Base-by-base conservation (phyloP, 345 rosid genomes). In the Eucalyptus urophylla region DNA sequence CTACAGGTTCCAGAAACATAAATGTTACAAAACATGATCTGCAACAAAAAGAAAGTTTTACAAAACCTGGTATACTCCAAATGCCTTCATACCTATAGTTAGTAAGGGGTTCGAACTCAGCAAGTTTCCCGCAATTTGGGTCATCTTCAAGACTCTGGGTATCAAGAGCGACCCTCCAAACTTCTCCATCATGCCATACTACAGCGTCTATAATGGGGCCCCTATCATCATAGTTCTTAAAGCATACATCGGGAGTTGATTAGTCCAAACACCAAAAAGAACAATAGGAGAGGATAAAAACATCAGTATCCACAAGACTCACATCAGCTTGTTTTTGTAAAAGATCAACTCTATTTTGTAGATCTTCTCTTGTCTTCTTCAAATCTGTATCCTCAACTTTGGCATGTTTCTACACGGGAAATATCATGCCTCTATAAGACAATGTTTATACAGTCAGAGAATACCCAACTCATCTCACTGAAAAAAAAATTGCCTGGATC, bases 101-200 rank as follows among this genome's bases (percentile, higher is more conserved):
- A 88, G 99, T 97, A 81, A 97, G 92, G 69, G 98, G 98, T 86
- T 90, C 58, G 87, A 96, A 98, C 90, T 93, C 94, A 89, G 98
- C 95, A 60, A 98, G 97, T 92, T 93, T 96, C 90, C 99, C 99
- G 89, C 94, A 88, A 86, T 95, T 95, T 90, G 95, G 92, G 92
- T 94, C 96, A 91, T 96, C 95, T 93, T 95, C 99, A 81, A 98
- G 95, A 91, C 93, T 96, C 89, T 95, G 99, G 14, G 99, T 97
- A 90, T 98, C 99, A 91, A 98, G 96, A 86, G 99, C 99, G 91
- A 90, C 99, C 94, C 99, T 95, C 99, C 99, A 98, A 58, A 95
- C 92, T 90, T 96, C 97, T 81, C 99, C 99, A 90, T 98, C 99
- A 92, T 98, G 94, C 99, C 99, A 98, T 60, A 96, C 99, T 91